Evolutionary conservation across 345 rosid species (phyloP).

Genomic region (Moricandia arvensis): DNA sequence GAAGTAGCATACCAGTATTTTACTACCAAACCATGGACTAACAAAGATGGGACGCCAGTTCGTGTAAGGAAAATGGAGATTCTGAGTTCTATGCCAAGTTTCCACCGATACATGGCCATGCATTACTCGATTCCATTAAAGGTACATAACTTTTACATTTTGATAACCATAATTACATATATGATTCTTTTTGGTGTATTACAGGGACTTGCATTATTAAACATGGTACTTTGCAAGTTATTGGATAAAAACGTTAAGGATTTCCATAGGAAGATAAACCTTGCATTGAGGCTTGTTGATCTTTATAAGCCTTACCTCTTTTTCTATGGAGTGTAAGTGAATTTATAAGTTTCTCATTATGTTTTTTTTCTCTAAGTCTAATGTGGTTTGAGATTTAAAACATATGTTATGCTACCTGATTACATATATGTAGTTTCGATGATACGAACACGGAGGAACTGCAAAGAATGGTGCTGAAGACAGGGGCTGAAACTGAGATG

Average conservation of each 20-base stretch:
- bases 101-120: constrained; percentile 65
- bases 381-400: not conserved
- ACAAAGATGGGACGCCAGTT: constrained; percentile 73
- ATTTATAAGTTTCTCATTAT: not conserved
- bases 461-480: constrained; percentile 9
- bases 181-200: not conserved
- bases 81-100: constrained; percentile 60
- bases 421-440: constrained; percentile 29
- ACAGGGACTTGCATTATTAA: constrained; percentile 32
- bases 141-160: constrained; percentile 38
- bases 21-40: constrained; percentile 66
- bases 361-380: not conserved
- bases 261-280: constrained; percentile 3
- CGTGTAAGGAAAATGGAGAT: constrained; percentile 49
- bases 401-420: not conserved
- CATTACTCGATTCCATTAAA: constrained; percentile 61
- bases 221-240: constrained; percentile 30
- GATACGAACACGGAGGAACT: constrained; percentile 21
- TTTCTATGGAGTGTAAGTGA: constrained; percentile 35
- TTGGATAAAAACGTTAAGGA: constrained; percentile 16
- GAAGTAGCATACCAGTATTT: constrained; percentile 53
- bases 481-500: constrained; percentile 19
- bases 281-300: constrained; percentile 19
- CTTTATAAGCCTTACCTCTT: constrained; percentile 37
- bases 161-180: not conserved